Evolutionary conservation across 202 grass and related monocot species (phyloP).

Genomic region (Miscanthus sacchariflorus): DNA sequence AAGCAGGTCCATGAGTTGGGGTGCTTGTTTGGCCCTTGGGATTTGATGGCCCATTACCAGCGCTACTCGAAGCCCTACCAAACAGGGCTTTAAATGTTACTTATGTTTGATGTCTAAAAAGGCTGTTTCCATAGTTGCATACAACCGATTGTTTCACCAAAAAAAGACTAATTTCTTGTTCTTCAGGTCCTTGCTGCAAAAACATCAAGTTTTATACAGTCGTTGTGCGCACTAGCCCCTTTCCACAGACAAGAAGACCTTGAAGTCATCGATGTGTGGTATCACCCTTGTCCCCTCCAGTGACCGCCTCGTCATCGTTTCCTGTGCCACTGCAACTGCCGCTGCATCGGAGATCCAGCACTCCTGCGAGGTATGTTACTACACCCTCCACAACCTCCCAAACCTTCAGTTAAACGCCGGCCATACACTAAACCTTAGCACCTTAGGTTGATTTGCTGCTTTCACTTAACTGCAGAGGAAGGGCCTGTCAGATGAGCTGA

Average conservation of each 20-base stretch:
- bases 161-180: background rate
- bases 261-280: conserved; percentile 64
- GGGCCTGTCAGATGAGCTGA: conserved; percentile 67
- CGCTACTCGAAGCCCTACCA: background rate
- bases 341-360: background rate
- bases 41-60: background rate
- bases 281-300: conserved; percentile 73
- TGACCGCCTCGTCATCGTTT: conserved; percentile 33
- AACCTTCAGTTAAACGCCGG: background rate
- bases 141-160: background rate
- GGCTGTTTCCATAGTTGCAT: background rate
- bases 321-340: conserved; percentile 12
- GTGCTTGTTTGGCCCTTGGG: background rate
- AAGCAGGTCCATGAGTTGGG: no score
- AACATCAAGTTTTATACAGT: background rate
- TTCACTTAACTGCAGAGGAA: conserved; percentile 30
- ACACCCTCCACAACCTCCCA: background rate
- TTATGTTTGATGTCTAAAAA: background rate
- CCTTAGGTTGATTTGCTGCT: background rate
- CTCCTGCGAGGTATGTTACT: conserved; percentile 41
- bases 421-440: conserved; percentile 26
- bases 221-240: background rate
- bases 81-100: background rate
- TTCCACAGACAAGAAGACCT: conserved; percentile 8
- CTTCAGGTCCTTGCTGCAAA: background rate